phyloP scores from a whole-genome alignment of 108 stramenopile genomes.

The Conticribra guillardii region DNA sequence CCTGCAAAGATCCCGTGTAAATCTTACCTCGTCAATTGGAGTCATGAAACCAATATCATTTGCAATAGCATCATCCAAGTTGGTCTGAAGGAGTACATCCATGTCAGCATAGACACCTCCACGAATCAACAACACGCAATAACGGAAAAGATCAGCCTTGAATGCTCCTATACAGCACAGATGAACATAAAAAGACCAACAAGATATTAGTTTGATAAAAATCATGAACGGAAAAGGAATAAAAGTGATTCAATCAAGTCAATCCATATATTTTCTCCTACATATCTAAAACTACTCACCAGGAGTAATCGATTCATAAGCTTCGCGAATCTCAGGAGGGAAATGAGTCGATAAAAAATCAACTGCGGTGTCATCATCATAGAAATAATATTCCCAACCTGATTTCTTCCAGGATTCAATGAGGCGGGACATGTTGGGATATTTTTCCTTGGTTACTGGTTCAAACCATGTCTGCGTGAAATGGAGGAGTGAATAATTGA shows the following conservation, averaged over 20 bases:
- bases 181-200: background rate
- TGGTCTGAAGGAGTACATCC: constrained; percentile 83
- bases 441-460: constrained; percentile 31
- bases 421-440: constrained; percentile 76
- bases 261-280: background rate
- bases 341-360: constrained; percentile 71
- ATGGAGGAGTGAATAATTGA: background rate
- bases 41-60: constrained; percentile 85
- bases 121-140: constrained; percentile 80
- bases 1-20: background rate
- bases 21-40: constrained; percentile 60
- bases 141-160: constrained; percentile 85
- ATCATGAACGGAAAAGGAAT: background rate
- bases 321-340: constrained; percentile 72
- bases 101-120: constrained; percentile 88
- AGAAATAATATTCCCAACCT: constrained; percentile 83
- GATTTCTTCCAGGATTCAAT: constrained; percentile 76
- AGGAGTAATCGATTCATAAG: constrained; percentile 72
- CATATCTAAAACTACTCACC: constrained; percentile 31
- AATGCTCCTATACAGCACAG: constrained; percentile 49
- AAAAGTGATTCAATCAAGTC: too few species aligned
- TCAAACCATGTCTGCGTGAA: constrained; percentile 38
- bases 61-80: constrained; percentile 74
- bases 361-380: constrained; percentile 61
- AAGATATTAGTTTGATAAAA: background rate